phyloP scores from a whole-genome alignment of 345 rosid species.

The Sisymbrium altissimum region DNA sequence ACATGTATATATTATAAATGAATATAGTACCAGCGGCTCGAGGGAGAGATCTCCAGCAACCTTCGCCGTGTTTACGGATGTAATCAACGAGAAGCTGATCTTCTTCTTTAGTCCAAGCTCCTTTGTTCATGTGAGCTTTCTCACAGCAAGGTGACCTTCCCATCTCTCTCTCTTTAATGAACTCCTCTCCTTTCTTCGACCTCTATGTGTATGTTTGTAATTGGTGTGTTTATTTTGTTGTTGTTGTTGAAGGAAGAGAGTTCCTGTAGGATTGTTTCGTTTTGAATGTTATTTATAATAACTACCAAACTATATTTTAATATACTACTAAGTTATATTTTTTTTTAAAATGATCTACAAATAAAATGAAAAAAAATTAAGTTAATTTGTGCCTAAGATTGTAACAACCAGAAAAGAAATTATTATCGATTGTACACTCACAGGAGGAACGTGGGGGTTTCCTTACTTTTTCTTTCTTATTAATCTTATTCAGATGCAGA shows the following conservation, averaged over 20 bases:
- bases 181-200: neutral
- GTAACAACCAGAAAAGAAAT: conserved; percentile 11
- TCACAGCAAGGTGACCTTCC: conserved; percentile 93
- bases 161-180: conserved; percentile 37
- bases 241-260: conserved; percentile 17
- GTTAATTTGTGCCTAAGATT: too few relatives aligned
- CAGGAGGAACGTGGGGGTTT: conserved; percentile 33
- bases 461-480: neutral
- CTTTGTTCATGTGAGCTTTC: conserved; percentile 88
- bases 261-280: conserved; percentile 25
- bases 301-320: conserved; percentile 10
- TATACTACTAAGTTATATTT: too few relatives aligned
- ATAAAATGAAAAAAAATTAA: neutral
- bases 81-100: conserved; percentile 76
- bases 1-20: neutral
- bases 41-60: conserved; percentile 94
- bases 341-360: neutral
- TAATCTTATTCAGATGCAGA: conserved; percentile 5
- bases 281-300: conserved; percentile 34
- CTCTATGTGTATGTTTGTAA: neutral
- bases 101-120: conserved; percentile 96
- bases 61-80: conserved; percentile 80
- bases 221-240: too few relatives aligned
- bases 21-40: conserved; percentile 59
- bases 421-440: conserved; percentile 20